Conservation (phyloP, 2,329 filamentous ascomycete species). For the Myotisia sp. region DNA sequence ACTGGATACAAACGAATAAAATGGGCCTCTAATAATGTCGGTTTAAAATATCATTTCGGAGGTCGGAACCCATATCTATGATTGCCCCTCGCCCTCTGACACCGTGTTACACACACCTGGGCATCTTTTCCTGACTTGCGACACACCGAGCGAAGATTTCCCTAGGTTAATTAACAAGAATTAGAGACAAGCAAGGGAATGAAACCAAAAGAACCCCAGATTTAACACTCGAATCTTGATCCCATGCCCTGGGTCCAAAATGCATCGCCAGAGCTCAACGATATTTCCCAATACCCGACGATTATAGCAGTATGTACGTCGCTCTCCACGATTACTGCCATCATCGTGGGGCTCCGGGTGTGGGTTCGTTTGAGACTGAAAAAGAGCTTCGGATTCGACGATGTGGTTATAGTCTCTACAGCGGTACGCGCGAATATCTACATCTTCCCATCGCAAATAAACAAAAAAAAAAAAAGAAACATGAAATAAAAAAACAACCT, state of each 20-base stretch:
- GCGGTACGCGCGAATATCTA: slow-evolving; percentile 16
- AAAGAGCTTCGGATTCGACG: slow-evolving; percentile 33
- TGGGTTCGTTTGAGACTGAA: slow-evolving; percentile 31
- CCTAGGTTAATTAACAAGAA: too few relatives aligned
- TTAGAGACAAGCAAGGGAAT: background rate
- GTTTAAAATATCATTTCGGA: too few relatives aligned
- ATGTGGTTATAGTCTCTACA: slow-evolving; percentile 30
- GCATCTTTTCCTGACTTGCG: too few relatives aligned
- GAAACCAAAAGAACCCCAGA: slow-evolving; percentile 7
- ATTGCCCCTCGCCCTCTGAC: too few relatives aligned
- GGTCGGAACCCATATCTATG: too few relatives aligned
- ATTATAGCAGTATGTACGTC: slow-evolving; percentile 38
- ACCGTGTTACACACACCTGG: too few relatives aligned
- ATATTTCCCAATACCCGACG: slow-evolving; percentile 34
- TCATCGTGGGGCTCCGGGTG: slow-evolving; percentile 30
- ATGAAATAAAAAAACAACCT: too few relatives aligned
- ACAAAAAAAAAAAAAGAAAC: too few relatives aligned
- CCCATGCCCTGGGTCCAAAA: slow-evolving; percentile 42
- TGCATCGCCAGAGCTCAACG: slow-evolving; percentile 35
- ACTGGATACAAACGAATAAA: too few relatives aligned
- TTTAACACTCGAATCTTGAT: too few relatives aligned
- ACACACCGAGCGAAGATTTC: too few relatives aligned
- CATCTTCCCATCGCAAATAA: background rate
- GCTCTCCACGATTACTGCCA: slow-evolving; percentile 32
- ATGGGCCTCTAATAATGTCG: too few relatives aligned